Conservation (phyloP, 371 early-diverging fungal genomes). For the Chytridium lagenaria region DNA sequence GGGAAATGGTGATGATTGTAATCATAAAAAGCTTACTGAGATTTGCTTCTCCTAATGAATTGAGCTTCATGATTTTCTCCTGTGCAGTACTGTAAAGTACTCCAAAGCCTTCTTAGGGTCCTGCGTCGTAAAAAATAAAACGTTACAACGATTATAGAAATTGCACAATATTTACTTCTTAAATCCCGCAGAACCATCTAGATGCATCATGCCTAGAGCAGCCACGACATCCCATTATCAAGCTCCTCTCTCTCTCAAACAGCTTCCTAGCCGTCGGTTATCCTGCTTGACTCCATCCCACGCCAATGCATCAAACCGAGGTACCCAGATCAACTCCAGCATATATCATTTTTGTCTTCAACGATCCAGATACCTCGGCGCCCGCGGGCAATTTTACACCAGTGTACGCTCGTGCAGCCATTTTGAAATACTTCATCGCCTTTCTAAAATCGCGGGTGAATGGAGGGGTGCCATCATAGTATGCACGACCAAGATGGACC, state of each 20-base stretch:
- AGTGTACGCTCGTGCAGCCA: slow-evolving; percentile 43
- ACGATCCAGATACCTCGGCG: slow-evolving; percentile 13
- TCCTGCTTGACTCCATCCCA: slow-evolving; percentile 77
- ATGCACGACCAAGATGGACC: slow-evolving; percentile 71
- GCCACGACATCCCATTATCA: slow-evolving; percentile 69
- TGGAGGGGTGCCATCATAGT: slow-evolving; percentile 77
- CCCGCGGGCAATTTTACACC: background rate
- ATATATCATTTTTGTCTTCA: slow-evolving; percentile 16
- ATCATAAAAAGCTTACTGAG: slow-evolving; percentile 31
- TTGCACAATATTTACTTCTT: too few species aligned
- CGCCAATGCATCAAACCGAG: slow-evolving; percentile 89
- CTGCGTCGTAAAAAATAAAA: too few species aligned
- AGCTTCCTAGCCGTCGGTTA: slow-evolving; percentile 70
- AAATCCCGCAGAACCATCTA: slow-evolving; percentile 68
- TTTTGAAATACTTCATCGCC: slow-evolving; percentile 63
- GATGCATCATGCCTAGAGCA: slow-evolving; percentile 83
- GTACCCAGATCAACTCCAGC: slow-evolving; percentile 74
- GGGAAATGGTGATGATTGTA: slow-evolving; percentile 10
- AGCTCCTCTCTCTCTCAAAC: slow-evolving; percentile 70
- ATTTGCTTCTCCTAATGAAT: slow-evolving; percentile 45
- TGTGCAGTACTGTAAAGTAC: slow-evolving; percentile 48
- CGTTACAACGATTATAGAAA: too few species aligned
- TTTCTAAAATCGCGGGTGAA: slow-evolving; percentile 68
- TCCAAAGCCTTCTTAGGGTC: slow-evolving; percentile 39
- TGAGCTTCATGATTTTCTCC: slow-evolving; percentile 55